Evolutionary conservation across 2,329 filamentous ascomycete species (phyloP), one percentile per base, ranked within the genome.

Genomic region (Xylaria sp.): DNA sequence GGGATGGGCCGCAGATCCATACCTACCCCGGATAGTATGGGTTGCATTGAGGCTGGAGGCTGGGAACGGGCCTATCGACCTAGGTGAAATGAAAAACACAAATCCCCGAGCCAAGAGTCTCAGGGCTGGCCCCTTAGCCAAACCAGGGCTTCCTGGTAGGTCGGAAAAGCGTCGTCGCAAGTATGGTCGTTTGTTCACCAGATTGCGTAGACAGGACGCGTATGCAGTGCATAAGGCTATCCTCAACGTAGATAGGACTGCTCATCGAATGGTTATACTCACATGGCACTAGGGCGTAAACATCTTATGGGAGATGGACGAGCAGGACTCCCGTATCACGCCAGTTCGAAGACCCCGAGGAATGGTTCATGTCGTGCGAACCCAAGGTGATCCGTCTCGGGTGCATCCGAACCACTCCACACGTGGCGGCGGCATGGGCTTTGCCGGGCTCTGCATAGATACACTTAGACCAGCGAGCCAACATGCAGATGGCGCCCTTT

Each of bases 1-100:
- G 41, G 50, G 58, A 18, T 20, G 22, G 17, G 5, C 40, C 38
- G 52, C 38, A 45, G 58, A 56, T 56, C 52, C 50, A 42, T 61
- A 20, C 52, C 50, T 18, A 41, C 49, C 42, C 44, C 45, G 46
- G 41, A 39, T 56, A n/a, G n/a, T 16, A 26, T 20, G 39, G 43
- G 50, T 45, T 38, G 47, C 52, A 52, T 54, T 45, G 50, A 51
- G 21, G 50, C 48, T 54, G 48, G 58, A 61, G 58, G 58, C 58
- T 61, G 55, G 58, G 50, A n/a, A 46, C 24, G 43, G 38, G 40
- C 44, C 56, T 52, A 17, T 44, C 13, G 13, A 26, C 17, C 40
- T 50, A 50, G 43, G 7, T 24, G 21, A 52, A 34, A 41, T 50
- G 50, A 42, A 52, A 55, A 50, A 53, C 56, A 29, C 39, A 19